A percentile compares a stretch with the other conserved stretches of the same genome.
phyloP scores from a whole-genome alignment of 2,329 filamentous ascomycete genomes.

The Aspergillus unguis region DNA sequence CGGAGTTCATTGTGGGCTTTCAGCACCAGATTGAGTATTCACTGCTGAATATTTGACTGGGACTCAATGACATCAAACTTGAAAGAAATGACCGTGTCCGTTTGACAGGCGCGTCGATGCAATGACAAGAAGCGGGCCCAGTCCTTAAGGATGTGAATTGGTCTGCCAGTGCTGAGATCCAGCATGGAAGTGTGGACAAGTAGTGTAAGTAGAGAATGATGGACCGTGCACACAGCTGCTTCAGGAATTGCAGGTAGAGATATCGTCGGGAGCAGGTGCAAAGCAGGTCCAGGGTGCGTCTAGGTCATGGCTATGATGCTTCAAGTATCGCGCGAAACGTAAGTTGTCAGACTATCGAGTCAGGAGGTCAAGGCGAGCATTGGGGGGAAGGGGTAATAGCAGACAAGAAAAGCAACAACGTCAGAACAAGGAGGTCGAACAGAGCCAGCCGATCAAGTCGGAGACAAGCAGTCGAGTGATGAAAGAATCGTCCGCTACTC shows the following conservation, averaged over 20 bases:
- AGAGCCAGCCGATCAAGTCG: background rate
- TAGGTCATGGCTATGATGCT: conserved; percentile 8
- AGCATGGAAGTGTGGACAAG: conserved; percentile 1
- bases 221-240: conserved; percentile 9
- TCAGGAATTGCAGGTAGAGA: conserved; percentile 14
- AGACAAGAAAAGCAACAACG: background rate
- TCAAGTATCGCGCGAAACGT: conserved; percentile 10
- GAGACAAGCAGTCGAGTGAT: conserved; percentile 5
- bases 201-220: conserved; percentile 6
- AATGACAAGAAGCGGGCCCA: background rate
- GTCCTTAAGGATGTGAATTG: conserved; percentile 1
- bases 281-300: conserved; percentile 1
- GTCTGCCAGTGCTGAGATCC: background rate
- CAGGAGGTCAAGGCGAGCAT: background rate
- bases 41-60: background rate
- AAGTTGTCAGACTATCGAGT: conserved; percentile 4
- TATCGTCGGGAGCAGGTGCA: background rate
- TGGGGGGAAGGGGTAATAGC: background rate
- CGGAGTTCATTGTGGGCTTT: conserved; percentile 18
- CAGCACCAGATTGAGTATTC: conserved; percentile 7
- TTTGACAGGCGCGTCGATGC: conserved; percentile 11
- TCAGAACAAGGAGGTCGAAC: conserved; percentile 1
- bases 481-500: conserved; percentile 15
- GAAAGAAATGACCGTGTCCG: conserved; percentile 12
- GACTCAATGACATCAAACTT: background rate